Base-by-base conservation (phyloP, 2,329 filamentous ascomycete genomes). In the Mollisiaceae sp. region DNA sequence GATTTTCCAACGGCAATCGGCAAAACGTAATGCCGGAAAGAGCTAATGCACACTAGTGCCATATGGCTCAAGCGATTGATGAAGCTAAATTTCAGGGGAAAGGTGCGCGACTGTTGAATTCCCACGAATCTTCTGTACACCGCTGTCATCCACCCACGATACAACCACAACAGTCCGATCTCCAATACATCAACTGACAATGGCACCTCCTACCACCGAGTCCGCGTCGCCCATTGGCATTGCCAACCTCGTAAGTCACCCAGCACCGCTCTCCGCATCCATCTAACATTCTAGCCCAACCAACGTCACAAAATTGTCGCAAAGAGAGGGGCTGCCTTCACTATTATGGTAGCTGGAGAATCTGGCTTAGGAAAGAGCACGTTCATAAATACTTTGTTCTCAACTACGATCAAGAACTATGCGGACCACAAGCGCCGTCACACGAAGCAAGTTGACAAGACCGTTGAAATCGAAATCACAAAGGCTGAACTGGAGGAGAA, bases 301-400 rank as follows among this genome's bases (percentile, higher is more conserved):
- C 88, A 90, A 83, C 85, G 88, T 76, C 88, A 91, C 82, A 91
- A 91, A 83, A 91, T 91, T 78, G 88, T 91, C 77, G 86, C 85
- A 69, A 89, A 91, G 82, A 91, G 96, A 82, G 95, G 95, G 83
- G 96, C 95, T 77, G 92, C 94, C 78, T 99, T 99, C 83, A 99
- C 95, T 72, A 97, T 99, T 78, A 99, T 99, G 95, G 95, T 98
- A 82, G 95, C 95, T 83, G 94, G 94, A 84, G 94, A 99, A 85
- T 98, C 95, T 73, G 94, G 94, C 78, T 84, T 98, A 75, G 95
- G 95, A 85, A 99, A 99, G 89, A 99, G 96, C 32, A 99, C 95
- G 76, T 99, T 99, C 83, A 98, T 99, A 89, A 99, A 99, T 89
- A 99, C 95, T 67, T 90, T 99, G 43, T 99, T 99, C 87, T 99